Evolutionary conservation across 352 stramenopile species (phyloP).

Genomic region (Phytopythium delawarense): DNA sequence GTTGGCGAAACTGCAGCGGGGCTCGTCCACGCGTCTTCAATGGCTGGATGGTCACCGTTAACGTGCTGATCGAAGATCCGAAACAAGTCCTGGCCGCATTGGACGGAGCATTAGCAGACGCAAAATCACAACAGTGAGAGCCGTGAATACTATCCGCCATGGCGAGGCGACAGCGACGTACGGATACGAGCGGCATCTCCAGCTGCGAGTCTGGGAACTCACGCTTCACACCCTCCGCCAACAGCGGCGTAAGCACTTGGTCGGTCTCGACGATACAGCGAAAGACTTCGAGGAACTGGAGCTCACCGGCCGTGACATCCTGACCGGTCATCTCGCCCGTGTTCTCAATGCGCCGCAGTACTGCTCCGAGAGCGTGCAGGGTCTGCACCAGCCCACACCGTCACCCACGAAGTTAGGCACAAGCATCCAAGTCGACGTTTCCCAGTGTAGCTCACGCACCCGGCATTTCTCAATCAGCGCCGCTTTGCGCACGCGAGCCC

Average conservation of each 20-base stretch:
- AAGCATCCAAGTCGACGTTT: neutral
- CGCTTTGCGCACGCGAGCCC: constrained; percentile 52
- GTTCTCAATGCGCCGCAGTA: constrained; percentile 46
- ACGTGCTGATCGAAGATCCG: constrained; percentile 7
- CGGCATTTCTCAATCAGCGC: constrained; percentile 57
- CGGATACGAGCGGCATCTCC: constrained; percentile 9
- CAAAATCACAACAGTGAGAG: neutral
- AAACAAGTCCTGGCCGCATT: constrained; percentile 2
- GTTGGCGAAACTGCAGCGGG: neutral
- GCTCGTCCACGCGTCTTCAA: constrained; percentile 6
- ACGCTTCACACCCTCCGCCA: constrained; percentile 38
- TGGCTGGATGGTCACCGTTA: neutral
- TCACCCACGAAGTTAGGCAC: neutral
- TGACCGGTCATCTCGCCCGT: constrained; percentile 32
- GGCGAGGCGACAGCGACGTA: neutral
- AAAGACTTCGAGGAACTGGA: constrained; percentile 67
- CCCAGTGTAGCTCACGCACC: constrained; percentile 7
- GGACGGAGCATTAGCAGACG: neutral
- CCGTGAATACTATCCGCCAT: neutral
- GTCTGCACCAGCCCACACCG: constrained; percentile 18
- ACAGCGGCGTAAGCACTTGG: constrained; percentile 56
- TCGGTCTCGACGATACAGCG: constrained; percentile 65
- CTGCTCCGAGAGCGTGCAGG: constrained; percentile 37
- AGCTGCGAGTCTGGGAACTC: constrained; percentile 35
- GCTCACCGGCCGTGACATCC: constrained; percentile 46